Evolutionary conservation across 2,329 filamentous ascomycete genomes (phyloP).

Genomic region (Coniochaeta sp.): DNA sequence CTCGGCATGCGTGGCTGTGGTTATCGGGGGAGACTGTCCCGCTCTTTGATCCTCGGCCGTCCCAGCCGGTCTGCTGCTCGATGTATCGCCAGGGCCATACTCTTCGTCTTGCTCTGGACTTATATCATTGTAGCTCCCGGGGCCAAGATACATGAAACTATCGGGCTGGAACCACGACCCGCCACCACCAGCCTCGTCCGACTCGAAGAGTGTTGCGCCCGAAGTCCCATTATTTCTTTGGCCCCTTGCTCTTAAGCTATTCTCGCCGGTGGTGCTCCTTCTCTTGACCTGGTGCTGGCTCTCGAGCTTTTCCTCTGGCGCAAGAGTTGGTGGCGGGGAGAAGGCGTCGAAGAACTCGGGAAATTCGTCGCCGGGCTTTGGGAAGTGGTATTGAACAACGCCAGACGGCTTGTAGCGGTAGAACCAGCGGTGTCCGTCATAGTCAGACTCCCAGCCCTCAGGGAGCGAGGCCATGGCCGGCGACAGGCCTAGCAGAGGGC

Average conservation of each 20-base stretch:
- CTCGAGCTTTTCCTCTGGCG: constrained; percentile 45
- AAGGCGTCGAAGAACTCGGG: constrained; percentile 37
- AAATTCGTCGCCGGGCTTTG: constrained; percentile 49
- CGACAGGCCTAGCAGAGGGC: background rate
- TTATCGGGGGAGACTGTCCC: background rate
- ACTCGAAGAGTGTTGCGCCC: constrained; percentile 14
- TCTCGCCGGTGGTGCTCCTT: constrained; percentile 14
- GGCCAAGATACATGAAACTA: constrained; percentile 44
- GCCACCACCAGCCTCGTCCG: constrained; percentile 18
- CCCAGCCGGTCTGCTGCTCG: constrained; percentile 10
- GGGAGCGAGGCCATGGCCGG: constrained; percentile 34
- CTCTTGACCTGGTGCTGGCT: constrained; percentile 42
- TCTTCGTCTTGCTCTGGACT: constrained; percentile 36
- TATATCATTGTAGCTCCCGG: constrained; percentile 36
- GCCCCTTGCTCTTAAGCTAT: constrained; percentile 8
- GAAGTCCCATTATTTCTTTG: constrained; percentile 11
- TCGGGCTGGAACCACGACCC: constrained; percentile 41
- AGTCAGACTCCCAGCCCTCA: constrained; percentile 49
- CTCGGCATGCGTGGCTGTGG: constrained; percentile 2
- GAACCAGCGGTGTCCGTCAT: constrained; percentile 50
- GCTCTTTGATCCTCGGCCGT: background rate
- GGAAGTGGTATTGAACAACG: constrained; percentile 48
- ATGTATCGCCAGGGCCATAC: constrained; percentile 7
- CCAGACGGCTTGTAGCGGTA: constrained; percentile 49
- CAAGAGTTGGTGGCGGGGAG: constrained; percentile 28